phyloP scores from a whole-genome alignment of 2,329 filamentous ascomycete species.

The Ceratocystis huliohia region DNA sequence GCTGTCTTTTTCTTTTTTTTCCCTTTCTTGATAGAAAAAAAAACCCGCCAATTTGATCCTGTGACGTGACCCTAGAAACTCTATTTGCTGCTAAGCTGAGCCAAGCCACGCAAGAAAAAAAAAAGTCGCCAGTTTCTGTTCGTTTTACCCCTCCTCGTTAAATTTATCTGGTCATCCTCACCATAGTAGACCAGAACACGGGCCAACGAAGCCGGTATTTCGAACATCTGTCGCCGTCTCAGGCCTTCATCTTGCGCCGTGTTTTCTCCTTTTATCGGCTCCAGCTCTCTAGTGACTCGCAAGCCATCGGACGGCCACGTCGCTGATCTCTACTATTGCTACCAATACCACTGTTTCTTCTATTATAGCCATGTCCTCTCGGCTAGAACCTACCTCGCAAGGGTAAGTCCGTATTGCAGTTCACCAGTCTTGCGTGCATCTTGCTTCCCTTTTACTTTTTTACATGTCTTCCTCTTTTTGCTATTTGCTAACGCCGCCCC shows the following conservation, averaged over 20 bases:
- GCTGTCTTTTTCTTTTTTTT: constrained; percentile 3
- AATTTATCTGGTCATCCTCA: not conserved
- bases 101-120: not conserved
- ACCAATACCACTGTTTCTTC: not conserved
- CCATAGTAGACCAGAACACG: too few species aligned
- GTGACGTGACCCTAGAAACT: constrained; percentile 2
- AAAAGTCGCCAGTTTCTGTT: constrained; percentile 1
- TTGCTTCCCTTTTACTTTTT: not conserved
- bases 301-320: not conserved
- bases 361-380: constrained; percentile 14
- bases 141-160: not conserved
- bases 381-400: constrained; percentile 16
- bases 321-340: not conserved
- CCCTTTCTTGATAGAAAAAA: not conserved
- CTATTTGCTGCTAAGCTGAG: constrained; percentile 1
- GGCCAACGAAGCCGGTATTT: too few species aligned
- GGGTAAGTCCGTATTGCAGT: constrained; percentile 22
- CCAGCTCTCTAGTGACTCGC: not conserved
- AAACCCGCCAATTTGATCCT: not conserved
- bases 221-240: too few species aligned
- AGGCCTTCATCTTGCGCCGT: too few species aligned
- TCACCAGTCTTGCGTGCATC: constrained; percentile 15
- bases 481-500: constrained; percentile 26
- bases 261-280: not conserved
- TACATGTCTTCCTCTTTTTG: constrained; percentile 8